Evolutionary conservation across 2,329 filamentous ascomycete genomes (phyloP).

Genomic region (Aspergillus quadricinctus): DNA sequence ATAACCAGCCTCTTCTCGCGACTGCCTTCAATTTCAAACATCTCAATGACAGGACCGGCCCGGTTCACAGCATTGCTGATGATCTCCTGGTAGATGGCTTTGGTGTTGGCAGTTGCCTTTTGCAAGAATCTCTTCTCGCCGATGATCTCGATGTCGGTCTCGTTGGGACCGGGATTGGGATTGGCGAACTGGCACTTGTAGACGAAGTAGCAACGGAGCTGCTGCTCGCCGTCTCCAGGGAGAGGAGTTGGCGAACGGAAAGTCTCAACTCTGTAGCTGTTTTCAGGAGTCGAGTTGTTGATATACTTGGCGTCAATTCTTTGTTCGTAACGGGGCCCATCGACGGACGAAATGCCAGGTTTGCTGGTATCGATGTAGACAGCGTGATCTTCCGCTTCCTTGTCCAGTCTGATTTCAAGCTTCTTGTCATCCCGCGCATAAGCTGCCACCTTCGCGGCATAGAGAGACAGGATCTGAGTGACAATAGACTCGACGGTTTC

Average conservation of each 20-base stretch:
- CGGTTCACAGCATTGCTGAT: slow-evolving; percentile 78
- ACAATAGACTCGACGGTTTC: slow-evolving; percentile 82
- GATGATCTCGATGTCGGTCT: slow-evolving; percentile 87
- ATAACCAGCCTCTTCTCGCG: slow-evolving; percentile 92
- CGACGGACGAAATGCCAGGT: slow-evolving; percentile 70
- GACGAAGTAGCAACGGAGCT: slow-evolving; percentile 95
- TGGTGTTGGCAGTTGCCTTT: slow-evolving; percentile 94
- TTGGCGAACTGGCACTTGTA: slow-evolving; percentile 92
- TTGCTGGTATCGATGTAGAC: slow-evolving; percentile 98
- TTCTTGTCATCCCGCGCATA: slow-evolving; percentile 90
- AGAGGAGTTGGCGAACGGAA: slow-evolving; percentile 87
- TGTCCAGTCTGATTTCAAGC: slow-evolving; percentile 90
- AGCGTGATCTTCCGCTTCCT: slow-evolving; percentile 90
- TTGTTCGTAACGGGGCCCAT: slow-evolving; percentile 87
- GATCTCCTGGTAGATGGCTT: slow-evolving; percentile 90
- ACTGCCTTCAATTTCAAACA: slow-evolving; percentile 89
- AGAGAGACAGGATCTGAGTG: slow-evolving; percentile 91
- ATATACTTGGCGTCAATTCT: slow-evolving; percentile 94
- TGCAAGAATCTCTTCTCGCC: slow-evolving; percentile 91
- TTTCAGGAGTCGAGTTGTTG: slow-evolving; percentile 66
- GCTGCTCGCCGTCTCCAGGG: slow-evolving; percentile 69
- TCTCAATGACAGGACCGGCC: slow-evolving; percentile 93
- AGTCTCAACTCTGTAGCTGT: slow-evolving; percentile 89
- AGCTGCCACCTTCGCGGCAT: slow-evolving; percentile 93
- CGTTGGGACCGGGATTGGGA: slow-evolving; percentile 64